phyloP scores from a whole-genome alignment of 768 basidiomycete genomes.

The Leccinum longicurvipes region DNA sequence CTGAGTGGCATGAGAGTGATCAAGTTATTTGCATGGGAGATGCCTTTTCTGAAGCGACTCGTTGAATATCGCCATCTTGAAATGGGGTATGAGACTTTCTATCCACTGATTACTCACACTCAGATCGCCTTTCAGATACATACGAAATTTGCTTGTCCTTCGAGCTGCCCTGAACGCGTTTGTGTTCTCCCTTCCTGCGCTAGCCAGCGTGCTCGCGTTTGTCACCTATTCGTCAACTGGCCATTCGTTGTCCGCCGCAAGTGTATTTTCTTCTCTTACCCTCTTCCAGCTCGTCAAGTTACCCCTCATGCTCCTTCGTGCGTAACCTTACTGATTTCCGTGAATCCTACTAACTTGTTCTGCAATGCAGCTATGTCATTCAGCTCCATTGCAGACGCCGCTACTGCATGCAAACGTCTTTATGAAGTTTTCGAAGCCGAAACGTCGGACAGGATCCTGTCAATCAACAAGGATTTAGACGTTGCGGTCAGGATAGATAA shows the following conservation, averaged over 20 bases:
- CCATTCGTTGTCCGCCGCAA: conserved; percentile 62
- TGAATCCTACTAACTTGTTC: conserved; percentile 5
- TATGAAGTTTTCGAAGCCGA: conserved; percentile 85
- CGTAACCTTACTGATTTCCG: conserved; percentile 8
- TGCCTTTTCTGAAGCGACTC: conserved; percentile 74
- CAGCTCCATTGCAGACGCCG: conserved; percentile 79
- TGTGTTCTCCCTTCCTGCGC: conserved; percentile 65
- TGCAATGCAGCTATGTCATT: conserved; percentile 56
- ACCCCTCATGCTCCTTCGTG: conserved; percentile 72
- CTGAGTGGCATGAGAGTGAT: too few species aligned
- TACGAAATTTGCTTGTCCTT: conserved; percentile 62
- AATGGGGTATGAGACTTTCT: conserved; percentile 44
- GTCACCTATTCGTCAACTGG: conserved; percentile 75
- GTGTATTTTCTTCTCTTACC: too few species aligned
- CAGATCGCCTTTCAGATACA: conserved; percentile 39
- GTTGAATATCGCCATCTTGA: conserved; percentile 68
- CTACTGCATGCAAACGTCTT: conserved; percentile 75
- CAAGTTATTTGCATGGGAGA: conserved; percentile 90
- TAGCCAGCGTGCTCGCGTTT: conserved; percentile 77
- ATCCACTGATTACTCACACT: conserved; percentile 4
- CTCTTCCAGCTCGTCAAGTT: conserved; percentile 79
- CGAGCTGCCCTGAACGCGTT: conserved; percentile 67
- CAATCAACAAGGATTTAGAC: conserved; percentile 51
- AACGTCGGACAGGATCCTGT: conserved; percentile 54
- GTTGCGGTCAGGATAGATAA: conserved; percentile 63